Conservation (phyloP, 192 early-diverging fungal genomes). For the Phlyctochytrium bullatum region DNA sequence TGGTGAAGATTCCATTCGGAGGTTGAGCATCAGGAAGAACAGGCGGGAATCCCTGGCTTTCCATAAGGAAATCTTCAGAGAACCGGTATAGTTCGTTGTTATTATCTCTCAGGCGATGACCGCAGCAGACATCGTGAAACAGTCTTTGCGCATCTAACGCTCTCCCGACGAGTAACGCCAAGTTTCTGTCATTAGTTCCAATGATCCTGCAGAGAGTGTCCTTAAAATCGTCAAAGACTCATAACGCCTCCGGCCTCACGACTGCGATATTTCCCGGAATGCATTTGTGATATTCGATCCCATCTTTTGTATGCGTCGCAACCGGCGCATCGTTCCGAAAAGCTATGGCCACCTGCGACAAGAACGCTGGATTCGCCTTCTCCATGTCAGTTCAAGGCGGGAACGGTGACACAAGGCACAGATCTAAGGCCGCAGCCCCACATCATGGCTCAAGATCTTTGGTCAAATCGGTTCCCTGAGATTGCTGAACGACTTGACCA, state of each 20-base stretch:
- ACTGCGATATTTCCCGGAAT: conserved; percentile 90
- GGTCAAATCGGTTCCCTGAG: neutral
- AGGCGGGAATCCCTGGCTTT: neutral
- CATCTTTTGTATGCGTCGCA: conserved; percentile 67
- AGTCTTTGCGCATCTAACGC: conserved; percentile 87
- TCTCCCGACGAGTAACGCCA: conserved; percentile 82
- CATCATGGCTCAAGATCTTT: conserved; percentile 1
- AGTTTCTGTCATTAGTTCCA: conserved; percentile 79
- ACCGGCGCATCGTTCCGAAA: conserved; percentile 31
- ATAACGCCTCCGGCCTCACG: too few relatives aligned
- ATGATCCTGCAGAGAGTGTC: conserved; percentile 79
- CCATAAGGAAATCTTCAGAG: conserved; percentile 38
- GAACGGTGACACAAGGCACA: neutral
- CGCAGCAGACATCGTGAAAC: conserved; percentile 89
- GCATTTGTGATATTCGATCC: conserved; percentile 76
- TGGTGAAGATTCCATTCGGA: conserved; percentile 85
- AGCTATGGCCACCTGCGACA: conserved; percentile 39
- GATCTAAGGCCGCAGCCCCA: neutral
- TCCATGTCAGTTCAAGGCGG: neutral
- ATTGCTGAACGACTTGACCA: neutral
- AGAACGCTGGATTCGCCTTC: conserved; percentile 41
- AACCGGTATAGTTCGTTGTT: conserved; percentile 81
- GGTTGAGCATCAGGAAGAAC: conserved; percentile 28
- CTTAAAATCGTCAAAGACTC: too few relatives aligned
- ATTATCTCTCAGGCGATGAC: conserved; percentile 83